Percentiles rank a stretch among this genome's conserved stretches.
Conservation (phyloP, 1,284 basidiomycete species). For the Wolfiporia cocos region DNA sequence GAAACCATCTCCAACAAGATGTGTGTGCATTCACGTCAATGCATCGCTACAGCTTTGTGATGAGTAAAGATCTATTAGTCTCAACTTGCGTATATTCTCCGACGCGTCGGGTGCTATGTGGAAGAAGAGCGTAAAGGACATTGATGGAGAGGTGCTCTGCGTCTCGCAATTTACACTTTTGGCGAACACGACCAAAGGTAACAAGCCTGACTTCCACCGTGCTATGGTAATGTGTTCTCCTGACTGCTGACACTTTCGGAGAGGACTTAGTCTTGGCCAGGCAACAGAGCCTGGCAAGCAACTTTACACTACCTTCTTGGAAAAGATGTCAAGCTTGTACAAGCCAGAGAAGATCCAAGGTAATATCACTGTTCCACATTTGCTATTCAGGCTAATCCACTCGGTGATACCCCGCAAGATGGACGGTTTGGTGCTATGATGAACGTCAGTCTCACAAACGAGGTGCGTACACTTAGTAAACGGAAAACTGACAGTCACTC, state of each 20-base stretch:
- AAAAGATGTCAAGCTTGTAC: slow-evolving; percentile 60
- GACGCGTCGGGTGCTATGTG: slow-evolving; percentile 64
- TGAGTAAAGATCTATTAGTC: slow-evolving; percentile 29
- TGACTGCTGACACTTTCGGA: too few relatives aligned
- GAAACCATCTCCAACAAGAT: slow-evolving; percentile 75
- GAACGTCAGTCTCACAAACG: slow-evolving; percentile 81
- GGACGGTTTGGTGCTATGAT: slow-evolving; percentile 95
- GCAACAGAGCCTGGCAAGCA: slow-evolving; percentile 58
- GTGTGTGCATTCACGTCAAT: slow-evolving; percentile 29
- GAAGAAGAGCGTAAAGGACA: slow-evolving; percentile 80
- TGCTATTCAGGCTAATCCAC: not conserved
- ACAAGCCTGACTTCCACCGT: slow-evolving; percentile 86
- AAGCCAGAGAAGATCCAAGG: slow-evolving; percentile 75
- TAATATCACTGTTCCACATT: too few relatives aligned
- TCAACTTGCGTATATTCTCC: slow-evolving; percentile 70
- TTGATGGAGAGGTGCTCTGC: slow-evolving; percentile 82
- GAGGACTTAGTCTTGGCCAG: too few relatives aligned
- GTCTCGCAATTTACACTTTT: slow-evolving; percentile 90
- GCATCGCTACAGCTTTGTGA: not conserved
- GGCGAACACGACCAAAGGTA: slow-evolving; percentile 83
- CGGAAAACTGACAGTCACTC: too few relatives aligned
- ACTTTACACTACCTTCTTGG: slow-evolving; percentile 70
- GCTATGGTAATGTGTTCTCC: slow-evolving; percentile 90
- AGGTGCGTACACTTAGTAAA: slow-evolving; percentile 53
- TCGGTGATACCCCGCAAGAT: slow-evolving; percentile 50